Evolutionary conservation across 352 stramenopile species (phyloP).

Genomic region (Globisporangium cystogenes): DNA sequence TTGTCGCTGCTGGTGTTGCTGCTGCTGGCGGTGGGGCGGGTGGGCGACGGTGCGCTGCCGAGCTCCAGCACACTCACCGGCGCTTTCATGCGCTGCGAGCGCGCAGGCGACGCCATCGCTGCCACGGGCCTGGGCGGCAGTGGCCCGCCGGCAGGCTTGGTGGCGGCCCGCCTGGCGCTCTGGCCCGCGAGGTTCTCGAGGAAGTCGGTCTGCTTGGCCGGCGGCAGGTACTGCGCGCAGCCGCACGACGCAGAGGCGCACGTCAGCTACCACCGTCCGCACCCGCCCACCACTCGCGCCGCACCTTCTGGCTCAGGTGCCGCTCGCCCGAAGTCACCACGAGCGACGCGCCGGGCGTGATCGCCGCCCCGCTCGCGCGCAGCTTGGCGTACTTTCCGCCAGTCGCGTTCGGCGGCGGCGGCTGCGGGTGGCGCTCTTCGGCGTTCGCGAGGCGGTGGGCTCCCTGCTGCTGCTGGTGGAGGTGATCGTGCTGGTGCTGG

Average conservation of each 20-base stretch:
- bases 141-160: not conserved
- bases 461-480: not conserved
- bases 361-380: slow-evolving; percentile 8
- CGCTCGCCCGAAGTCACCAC: not conserved
- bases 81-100: slow-evolving; percentile 1
- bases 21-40: not conserved
- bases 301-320: slow-evolving; percentile 10
- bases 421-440: not conserved
- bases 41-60: slow-evolving; percentile 7
- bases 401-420: not conserved
- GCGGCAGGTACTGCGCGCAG: slow-evolving; percentile 1
- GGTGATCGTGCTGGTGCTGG: not conserved
- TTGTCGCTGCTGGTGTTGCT: not conserved
- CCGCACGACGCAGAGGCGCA: not conserved
- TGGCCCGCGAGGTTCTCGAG: not conserved
- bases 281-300: not conserved
- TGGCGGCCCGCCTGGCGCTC: not conserved
- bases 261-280: not conserved
- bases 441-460: not conserved
- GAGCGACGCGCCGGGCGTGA: slow-evolving; percentile 12
- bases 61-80: slow-evolving; percentile 6
- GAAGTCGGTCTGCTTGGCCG: not conserved
- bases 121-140: not conserved
- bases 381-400: slow-evolving; percentile 5
- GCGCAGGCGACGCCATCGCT: not conserved